These are phyloP conservation scores for Amylocystis lapponica DNA, from an alignment of 768 basidiomycete genomes.

Conservation along the genomic window DNA sequence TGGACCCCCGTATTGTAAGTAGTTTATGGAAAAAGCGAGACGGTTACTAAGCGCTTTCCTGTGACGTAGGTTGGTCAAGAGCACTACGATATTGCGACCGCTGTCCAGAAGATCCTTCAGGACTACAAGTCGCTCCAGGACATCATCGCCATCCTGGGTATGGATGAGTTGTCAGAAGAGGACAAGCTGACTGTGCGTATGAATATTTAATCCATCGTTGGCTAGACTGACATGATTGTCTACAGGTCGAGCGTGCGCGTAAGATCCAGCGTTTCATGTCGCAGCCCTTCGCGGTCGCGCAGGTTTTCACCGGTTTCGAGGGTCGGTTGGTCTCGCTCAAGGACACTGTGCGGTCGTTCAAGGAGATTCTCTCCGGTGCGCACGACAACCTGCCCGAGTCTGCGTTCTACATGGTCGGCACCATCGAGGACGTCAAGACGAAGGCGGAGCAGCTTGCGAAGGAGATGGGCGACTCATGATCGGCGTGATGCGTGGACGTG, in stretches of 20 bases:
- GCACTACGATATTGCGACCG: conserved; percentile 95
- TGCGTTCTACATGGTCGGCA: conserved; percentile 98
- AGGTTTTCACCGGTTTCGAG: conserved; percentile 99
- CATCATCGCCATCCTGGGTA: conserved; percentile 99
- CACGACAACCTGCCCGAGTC: conserved; percentile 92
- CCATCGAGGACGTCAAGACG: conserved; percentile 92
- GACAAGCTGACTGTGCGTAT: conserved; percentile 91
- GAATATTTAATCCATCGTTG: too few relatives aligned
- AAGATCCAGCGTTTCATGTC: conserved; percentile 99
- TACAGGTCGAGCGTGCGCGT: conserved; percentile 90
- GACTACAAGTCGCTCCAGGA: conserved; percentile 97
- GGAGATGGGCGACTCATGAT: conserved; percentile 63
- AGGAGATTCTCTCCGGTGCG: conserved; percentile 88
- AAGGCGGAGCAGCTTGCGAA: conserved; percentile 98
- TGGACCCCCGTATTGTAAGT: conserved; percentile 96
- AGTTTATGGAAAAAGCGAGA: neutral
- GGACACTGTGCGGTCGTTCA: conserved; percentile 95
- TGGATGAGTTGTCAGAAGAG: conserved; percentile 99
- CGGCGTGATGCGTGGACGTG: neutral
- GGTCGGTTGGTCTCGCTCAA: conserved; percentile 95
- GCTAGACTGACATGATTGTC: too few relatives aligned
- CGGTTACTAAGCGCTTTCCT: neutral
- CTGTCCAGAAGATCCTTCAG: conserved; percentile 95
- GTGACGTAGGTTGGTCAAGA: conserved; percentile 65
- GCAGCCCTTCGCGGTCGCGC: conserved; percentile 99